These are phyloP conservation scores for Aquilaria malaccensis DNA, from an alignment of 345 rosid species.

Conservation along the genomic window DNA sequence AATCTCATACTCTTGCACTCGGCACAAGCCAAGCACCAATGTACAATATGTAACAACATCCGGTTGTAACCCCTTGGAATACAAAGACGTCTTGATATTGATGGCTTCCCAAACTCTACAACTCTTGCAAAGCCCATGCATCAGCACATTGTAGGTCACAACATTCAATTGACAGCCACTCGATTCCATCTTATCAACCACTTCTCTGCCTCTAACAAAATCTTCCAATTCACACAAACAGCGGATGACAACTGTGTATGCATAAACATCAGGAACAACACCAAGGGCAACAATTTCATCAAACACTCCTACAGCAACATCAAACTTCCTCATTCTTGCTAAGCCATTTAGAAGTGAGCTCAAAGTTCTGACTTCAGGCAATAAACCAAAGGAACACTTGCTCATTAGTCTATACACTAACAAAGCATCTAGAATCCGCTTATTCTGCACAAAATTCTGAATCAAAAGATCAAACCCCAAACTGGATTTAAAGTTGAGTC, in stretches of 20 bases:
- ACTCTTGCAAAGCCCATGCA: constrained; percentile 76
- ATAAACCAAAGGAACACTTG: constrained; percentile 30
- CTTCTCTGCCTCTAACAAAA: constrained; percentile 51
- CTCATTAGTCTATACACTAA: constrained; percentile 53
- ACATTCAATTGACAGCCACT: constrained; percentile 43
- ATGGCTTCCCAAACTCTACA: constrained; percentile 61
- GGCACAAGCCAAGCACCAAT: constrained; percentile 66
- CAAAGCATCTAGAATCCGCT: constrained; percentile 47
- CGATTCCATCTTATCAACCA: constrained; percentile 50
- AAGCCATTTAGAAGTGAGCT: constrained; percentile 60
- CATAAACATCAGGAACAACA: constrained; percentile 49
- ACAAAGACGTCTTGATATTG: constrained; percentile 49
- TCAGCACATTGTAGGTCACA: constrained; percentile 65
- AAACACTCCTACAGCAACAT: constrained; percentile 47
- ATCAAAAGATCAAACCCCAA: constrained; percentile 82
- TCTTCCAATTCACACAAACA: constrained; percentile 71
- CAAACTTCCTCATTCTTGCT: constrained; percentile 46
- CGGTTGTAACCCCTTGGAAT: constrained; percentile 35
- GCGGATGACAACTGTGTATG: constrained; percentile 49
- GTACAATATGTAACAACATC: constrained; percentile 71
- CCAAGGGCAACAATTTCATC: constrained; percentile 44
- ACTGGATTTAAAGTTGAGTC: constrained; percentile 41
- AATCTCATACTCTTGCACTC: constrained; percentile 44
- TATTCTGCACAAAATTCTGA: constrained; percentile 57
- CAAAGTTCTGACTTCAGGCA: constrained; percentile 70